Conservation (phyloP, 1,284 basidiomycete genomes). For the Vanrija sp. region DNA sequence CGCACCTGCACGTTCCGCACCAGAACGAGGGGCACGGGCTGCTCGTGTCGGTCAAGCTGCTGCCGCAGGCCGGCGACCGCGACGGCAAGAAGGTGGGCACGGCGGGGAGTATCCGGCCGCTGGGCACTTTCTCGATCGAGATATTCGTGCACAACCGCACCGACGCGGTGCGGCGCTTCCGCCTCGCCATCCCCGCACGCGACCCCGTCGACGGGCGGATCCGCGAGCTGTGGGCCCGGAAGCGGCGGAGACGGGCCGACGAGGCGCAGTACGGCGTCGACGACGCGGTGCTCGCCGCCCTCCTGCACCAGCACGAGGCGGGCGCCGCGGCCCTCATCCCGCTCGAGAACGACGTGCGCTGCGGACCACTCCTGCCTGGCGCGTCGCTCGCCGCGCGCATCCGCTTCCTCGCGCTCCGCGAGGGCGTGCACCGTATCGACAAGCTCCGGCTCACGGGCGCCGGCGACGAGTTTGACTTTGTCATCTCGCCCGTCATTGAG, state of each 20-base stretch:
- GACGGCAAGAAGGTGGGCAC: background rate
- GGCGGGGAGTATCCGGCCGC: constrained; percentile 57
- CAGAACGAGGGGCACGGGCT: constrained; percentile 44
- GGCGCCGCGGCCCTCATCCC: constrained; percentile 60
- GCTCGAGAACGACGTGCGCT: constrained; percentile 71
- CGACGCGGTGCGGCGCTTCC: constrained; percentile 69
- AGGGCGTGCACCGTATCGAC: constrained; percentile 74
- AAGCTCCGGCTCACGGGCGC: constrained; percentile 67
- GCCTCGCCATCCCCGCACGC: constrained; percentile 63
- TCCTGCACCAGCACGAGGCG: constrained; percentile 24
- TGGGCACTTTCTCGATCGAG: constrained; percentile 74
- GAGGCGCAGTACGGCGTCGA: constrained; percentile 25
- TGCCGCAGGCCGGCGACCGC: constrained; percentile 29
- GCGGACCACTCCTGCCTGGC: constrained; percentile 73
- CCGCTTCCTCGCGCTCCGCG: constrained; percentile 72
- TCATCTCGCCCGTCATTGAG: constrained; percentile 41
- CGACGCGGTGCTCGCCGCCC: constrained; percentile 40
- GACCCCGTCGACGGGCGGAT: constrained; percentile 46
- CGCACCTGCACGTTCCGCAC: no score
- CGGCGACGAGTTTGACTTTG: constrained; percentile 64
- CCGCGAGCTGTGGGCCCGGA: constrained; percentile 24
- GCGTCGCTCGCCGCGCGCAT: constrained; percentile 82
- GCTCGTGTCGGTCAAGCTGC: constrained; percentile 68
- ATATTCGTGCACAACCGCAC: constrained; percentile 84
- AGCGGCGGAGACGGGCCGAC: constrained; percentile 13